Base-by-base conservation (phyloP, 2,329 filamentous ascomycete species). In the Alternaria sp. region DNA sequence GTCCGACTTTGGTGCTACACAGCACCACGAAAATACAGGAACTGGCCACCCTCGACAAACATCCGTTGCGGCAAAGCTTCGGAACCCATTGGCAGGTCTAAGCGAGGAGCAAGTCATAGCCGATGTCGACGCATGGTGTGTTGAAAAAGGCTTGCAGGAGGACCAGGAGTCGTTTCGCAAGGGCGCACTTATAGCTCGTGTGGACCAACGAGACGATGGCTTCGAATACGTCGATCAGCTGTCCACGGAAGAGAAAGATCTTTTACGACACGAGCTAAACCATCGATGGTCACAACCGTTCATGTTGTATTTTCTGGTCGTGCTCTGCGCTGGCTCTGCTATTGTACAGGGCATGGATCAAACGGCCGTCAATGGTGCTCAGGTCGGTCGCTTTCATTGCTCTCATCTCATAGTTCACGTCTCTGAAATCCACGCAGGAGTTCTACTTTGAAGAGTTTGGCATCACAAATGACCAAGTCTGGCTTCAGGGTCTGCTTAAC, bases 211-310 rank as follows among this genome's bases (percentile, higher is more conserved):
- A 17, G 84, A 85, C 0, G 76, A 79, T 14, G 75, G 74, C 0
- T 84, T 82, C 40, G 80, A 84, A 46, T 73, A 79, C 4, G 75
- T 88, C 2, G 75, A 76, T 9, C 86, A 68, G 29, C 40, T 74
- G 81, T 74, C 81, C 80, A 79, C 82, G 0, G 80, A 84, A 10
- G 90, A 93, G 71, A 81, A 81, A 39, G 77, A 80, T 2, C 79
- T 85, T 5, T 76, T 92, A 37, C 79, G 83, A 10, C 80, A 83
- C 17, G 90, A 93, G 70, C 82, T 84, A 39, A 84, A 83, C 1
- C 83, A 90, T 69, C 87, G 86, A 60, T 92, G 90, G 90, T 84
- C 83, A 5, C 89, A 92, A 67, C 88, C 89, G 0, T 80, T 73
- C 62, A 84, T 85, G 72, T 81, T 91, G 48, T 90, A 90, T 73